A percentile compares a stretch with the other conserved stretches of the same genome.
These are phyloP conservation scores for Candida nanaspora DNA, from an alignment of 805 yeast genomes.

Conservation along the genomic window DNA sequence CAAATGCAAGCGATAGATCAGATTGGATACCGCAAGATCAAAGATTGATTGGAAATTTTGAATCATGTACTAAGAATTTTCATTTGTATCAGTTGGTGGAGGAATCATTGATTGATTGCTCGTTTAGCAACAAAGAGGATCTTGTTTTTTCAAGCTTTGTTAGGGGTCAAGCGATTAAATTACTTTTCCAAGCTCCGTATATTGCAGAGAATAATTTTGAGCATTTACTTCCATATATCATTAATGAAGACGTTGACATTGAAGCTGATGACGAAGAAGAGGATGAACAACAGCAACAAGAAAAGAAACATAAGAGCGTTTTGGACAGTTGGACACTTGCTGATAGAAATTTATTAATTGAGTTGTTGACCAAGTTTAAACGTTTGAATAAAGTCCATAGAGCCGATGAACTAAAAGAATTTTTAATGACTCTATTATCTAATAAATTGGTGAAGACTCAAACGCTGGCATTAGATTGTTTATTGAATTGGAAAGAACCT, in stretches of 20 bases:
- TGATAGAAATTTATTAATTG: conserved; percentile 55
- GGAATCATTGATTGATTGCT: conserved; percentile 30
- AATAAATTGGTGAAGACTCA: conserved; percentile 59
- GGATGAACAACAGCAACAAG: conserved; percentile 7
- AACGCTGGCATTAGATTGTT: conserved; percentile 60
- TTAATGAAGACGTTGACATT: conserved; percentile 28
- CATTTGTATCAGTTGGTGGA: conserved; percentile 26
- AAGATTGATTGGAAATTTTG: conserved; percentile 36
- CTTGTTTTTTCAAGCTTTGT: conserved; percentile 35
- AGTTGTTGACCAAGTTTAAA: conserved; percentile 56
- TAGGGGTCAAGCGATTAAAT: conserved; percentile 50
- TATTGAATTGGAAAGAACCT: conserved; percentile 57
- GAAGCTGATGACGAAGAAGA: conserved; percentile 22
- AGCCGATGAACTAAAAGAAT: conserved; percentile 44
- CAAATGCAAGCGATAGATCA: conserved; percentile 7
- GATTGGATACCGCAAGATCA: conserved; percentile 39
- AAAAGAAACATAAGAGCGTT: conserved; percentile 1
- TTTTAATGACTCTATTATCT: conserved; percentile 50
- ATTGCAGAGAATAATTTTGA: conserved; percentile 61
- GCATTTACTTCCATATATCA: conserved; percentile 51
- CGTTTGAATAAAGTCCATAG: conserved; percentile 49
- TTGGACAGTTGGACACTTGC: conserved; percentile 19
- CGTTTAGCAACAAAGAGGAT: conserved; percentile 30
- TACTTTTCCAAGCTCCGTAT: conserved; percentile 50
- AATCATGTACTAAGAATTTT: conserved; percentile 20